phyloP scores from a whole-genome alignment of 2,329 filamentous ascomycete species.

The Sporothrix pseudoabietina region DNA sequence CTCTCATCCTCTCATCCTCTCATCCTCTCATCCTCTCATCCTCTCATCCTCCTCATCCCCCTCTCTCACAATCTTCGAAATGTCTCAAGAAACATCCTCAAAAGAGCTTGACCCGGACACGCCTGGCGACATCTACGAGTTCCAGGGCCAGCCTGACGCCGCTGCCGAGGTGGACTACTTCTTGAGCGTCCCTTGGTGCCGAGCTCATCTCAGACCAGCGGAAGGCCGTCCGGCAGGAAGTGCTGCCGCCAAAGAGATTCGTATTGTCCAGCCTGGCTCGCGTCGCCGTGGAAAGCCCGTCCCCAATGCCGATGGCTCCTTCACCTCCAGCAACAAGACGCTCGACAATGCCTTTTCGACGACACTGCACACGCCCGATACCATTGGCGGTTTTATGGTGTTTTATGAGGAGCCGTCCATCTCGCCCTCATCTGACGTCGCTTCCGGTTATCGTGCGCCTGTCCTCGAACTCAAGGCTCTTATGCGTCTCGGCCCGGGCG shows the following conservation, averaged over 20 bases:
- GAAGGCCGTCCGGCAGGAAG: slow-evolving; percentile 26
- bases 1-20: no score
- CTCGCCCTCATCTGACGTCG: neutral
- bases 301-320: slow-evolving; percentile 16
- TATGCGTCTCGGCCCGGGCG: slow-evolving; percentile 50
- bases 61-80: neutral
- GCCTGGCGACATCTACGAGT: slow-evolving; percentile 14
- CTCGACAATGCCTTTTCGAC: slow-evolving; percentile 44
- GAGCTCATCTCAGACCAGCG: slow-evolving; percentile 46
- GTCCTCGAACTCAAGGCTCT: slow-evolving; percentile 42
- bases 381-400: slow-evolving; percentile 51
- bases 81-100: neutral
- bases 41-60: neutral
- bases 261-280: slow-evolving; percentile 44
- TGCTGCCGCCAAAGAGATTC: slow-evolving; percentile 34
- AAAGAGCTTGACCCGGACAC: neutral
- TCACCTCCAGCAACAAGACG: slow-evolving; percentile 15
- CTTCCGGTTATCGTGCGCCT: slow-evolving; percentile 6
- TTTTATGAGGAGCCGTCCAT: slow-evolving; percentile 46
- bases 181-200: slow-evolving; percentile 53
- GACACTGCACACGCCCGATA: slow-evolving; percentile 54
- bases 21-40: neutral
- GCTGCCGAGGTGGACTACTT: slow-evolving; percentile 37
- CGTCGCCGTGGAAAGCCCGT: slow-evolving; percentile 43
- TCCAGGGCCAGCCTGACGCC: slow-evolving; percentile 10